phyloP scores from a whole-genome alignment of 1,284 basidiomycete species.

The Moniliophthora roreri region DNA sequence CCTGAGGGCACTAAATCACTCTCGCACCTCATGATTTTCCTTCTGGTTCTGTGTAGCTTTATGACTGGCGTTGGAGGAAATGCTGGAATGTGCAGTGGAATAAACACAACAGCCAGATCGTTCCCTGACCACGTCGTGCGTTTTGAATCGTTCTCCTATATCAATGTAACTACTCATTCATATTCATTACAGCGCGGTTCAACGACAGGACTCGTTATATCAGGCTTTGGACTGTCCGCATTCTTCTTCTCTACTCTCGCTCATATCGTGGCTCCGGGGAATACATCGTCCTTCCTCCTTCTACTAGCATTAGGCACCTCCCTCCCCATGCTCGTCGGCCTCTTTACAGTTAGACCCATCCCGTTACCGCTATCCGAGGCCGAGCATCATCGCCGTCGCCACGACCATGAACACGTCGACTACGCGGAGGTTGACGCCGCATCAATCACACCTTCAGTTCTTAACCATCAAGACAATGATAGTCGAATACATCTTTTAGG shows the following conservation, averaged over 20 bases:
- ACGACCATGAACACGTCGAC: slow-evolving; percentile 10
- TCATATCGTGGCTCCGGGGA: slow-evolving; percentile 64
- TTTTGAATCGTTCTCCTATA: slow-evolving; percentile 9
- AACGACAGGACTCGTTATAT: slow-evolving; percentile 72
- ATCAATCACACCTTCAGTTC: slow-evolving; percentile 11
- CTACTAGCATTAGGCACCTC: slow-evolving; percentile 73
- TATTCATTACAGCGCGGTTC: slow-evolving; percentile 54
- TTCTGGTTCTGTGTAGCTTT: slow-evolving; percentile 50
- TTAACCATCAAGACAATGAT: slow-evolving; percentile 16
- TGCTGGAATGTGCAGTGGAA: slow-evolving; percentile 50
- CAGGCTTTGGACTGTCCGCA: slow-evolving; percentile 83
- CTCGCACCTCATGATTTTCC: slow-evolving; percentile 30
- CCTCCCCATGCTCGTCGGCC: slow-evolving; percentile 66
- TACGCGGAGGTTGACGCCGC: slow-evolving; percentile 16
- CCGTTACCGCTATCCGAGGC: slow-evolving; percentile 38
- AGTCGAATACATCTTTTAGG: slow-evolving; percentile 19
- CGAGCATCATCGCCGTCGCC: background rate
- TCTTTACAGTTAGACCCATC: slow-evolving; percentile 60
- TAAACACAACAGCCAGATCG: slow-evolving; percentile 68
- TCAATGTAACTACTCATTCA: background rate
- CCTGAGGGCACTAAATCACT: slow-evolving; percentile 24
- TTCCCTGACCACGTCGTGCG: slow-evolving; percentile 54
- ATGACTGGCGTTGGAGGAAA: slow-evolving; percentile 66
- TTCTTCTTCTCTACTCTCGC: slow-evolving; percentile 77
- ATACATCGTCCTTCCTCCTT: slow-evolving; percentile 69